These are phyloP conservation scores for Tricholoma terreum DNA, from an alignment of 768 basidiomycete genomes.

Conservation along the genomic window DNA sequence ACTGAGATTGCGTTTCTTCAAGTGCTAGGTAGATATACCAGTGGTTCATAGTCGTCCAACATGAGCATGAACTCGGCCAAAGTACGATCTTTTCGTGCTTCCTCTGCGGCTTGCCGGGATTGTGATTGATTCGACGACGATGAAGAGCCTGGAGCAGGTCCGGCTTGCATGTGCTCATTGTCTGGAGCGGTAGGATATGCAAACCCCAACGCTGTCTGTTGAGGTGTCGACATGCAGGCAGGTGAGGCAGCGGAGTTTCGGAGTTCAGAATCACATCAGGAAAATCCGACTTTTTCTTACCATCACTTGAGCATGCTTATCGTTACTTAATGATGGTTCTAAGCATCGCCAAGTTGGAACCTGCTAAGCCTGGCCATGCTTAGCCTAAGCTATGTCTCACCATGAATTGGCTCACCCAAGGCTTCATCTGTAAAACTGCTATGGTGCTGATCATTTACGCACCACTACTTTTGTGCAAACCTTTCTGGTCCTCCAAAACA, in stretches of 20 bases:
- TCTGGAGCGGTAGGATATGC: constrained; percentile 28
- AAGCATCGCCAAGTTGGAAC: no score
- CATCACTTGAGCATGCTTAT: no score
- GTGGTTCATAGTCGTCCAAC: constrained; percentile 94
- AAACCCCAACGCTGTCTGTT: constrained; percentile 26
- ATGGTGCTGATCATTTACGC: no score
- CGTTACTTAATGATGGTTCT: no score
- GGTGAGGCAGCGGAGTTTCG: constrained; percentile 19
- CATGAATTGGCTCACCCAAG: no score
- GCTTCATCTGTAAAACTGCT: no score
- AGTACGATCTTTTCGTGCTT: constrained; percentile 84
- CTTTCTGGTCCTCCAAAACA: no score
- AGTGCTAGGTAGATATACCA: constrained; percentile 49
- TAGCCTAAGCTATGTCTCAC: no score
- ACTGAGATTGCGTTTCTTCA: background rate
- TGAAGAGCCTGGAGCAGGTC: constrained; percentile 23
- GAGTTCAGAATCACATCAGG: no score
- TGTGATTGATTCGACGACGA: constrained; percentile 31
- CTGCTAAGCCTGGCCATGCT: no score
- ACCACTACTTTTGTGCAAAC: no score
- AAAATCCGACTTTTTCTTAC: no score
- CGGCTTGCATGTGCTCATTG: constrained; percentile 21
- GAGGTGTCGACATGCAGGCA: constrained; percentile 26
- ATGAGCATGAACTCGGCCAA: constrained; percentile 92
- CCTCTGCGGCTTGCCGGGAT: constrained; percentile 70